Evolutionary conservation across 2,329 filamentous ascomycete genomes (phyloP).

Genomic region (Salinomyces thailandicus): DNA sequence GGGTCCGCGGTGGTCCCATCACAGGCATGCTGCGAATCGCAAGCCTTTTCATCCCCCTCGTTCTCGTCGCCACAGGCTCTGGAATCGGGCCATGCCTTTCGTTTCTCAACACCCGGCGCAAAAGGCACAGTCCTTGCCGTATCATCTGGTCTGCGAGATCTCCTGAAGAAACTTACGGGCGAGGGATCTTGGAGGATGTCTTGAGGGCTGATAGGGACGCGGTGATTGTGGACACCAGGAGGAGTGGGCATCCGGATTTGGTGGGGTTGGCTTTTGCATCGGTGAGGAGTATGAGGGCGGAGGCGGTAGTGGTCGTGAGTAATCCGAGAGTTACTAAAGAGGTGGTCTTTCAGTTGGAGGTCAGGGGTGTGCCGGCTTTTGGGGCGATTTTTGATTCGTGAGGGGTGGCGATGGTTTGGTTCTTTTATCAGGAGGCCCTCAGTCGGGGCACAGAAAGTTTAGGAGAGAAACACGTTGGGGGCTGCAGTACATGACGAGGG

Average conservation of each 20-base stretch:
- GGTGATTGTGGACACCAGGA: constrained; percentile 56
- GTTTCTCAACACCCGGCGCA: constrained; percentile 44
- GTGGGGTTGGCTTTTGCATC: constrained; percentile 45
- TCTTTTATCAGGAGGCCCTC: too few species aligned
- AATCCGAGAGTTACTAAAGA: constrained; percentile 58
- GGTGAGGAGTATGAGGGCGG: constrained; percentile 38
- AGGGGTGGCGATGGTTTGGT: constrained; percentile 12
- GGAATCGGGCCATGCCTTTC: constrained; percentile 62
- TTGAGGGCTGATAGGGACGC: constrained; percentile 49
- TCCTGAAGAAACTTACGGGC: constrained; percentile 54
- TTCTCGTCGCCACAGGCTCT: constrained; percentile 62
- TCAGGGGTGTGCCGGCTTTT: constrained; percentile 54
- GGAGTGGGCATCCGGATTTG: constrained; percentile 51
- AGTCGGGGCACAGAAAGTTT: too few species aligned
- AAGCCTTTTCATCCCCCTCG: constrained; percentile 52
- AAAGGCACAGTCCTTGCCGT: too few species aligned
- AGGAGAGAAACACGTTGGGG: too few species aligned
- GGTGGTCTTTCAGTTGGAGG: constrained; percentile 59
- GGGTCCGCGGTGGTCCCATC: constrained; percentile 57
- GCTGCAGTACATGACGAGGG: too few species aligned
- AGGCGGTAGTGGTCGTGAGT: constrained; percentile 64
- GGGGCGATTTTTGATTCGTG: constrained; percentile 65
- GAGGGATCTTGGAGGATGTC: constrained; percentile 47
- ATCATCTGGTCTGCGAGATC: constrained; percentile 59
- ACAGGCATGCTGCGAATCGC: constrained; percentile 59